Base-by-base conservation (phyloP, 2,329 filamentous ascomycete species). In the Lasiodiplodia citricola region DNA sequence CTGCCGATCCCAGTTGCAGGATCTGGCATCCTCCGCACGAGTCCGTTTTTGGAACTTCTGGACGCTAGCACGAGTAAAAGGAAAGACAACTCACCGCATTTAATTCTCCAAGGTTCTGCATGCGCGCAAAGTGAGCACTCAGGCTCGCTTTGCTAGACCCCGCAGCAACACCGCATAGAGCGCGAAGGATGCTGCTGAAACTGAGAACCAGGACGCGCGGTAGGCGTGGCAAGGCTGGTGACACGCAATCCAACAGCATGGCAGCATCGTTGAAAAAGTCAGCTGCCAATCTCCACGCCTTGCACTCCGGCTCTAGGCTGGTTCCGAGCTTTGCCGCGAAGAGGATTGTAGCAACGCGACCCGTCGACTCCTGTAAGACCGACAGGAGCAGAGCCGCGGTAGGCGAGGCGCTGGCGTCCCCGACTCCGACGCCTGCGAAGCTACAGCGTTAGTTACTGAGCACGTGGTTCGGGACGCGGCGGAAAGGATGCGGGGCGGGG, bases 71-170 rank as follows among this genome's bases (percentile, higher is more conserved):
- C 11, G 57, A 14, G 55, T 60, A 64, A 64, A 37, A 18, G 41
- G 18, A 21, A 38, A 64, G 14, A 41, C 44, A 52, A 83, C 86
- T 76, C 75, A 88, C 87, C 68, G 95, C 94, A 81, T 97, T 98
- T 68, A 99, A 85, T 79, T 98, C 95, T 1, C 93, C 95, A 55
- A 98, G 82, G 78, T 97, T 98, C 47, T 93, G 92, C 76, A 90
- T 89, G 72, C 86, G 88, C 10, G 95, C 94, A 83, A 99, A 98
- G 80, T 99, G 96, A 13, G 93, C 92, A 76, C 92, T 96, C 73
- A 99, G 82, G 70, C 92, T 94, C 2, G 95, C 95, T 80, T 98
- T 98, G 71, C 92, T 92, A 67, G 93, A 94, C 14, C 92, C 93
- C 0, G 93, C 95, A 0, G 95, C 92, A 5, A 98, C 94, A 31